Evolutionary conservation across 2,329 filamentous ascomycete species (phyloP).

Genomic region (Sphaerulina vaccinii): DNA sequence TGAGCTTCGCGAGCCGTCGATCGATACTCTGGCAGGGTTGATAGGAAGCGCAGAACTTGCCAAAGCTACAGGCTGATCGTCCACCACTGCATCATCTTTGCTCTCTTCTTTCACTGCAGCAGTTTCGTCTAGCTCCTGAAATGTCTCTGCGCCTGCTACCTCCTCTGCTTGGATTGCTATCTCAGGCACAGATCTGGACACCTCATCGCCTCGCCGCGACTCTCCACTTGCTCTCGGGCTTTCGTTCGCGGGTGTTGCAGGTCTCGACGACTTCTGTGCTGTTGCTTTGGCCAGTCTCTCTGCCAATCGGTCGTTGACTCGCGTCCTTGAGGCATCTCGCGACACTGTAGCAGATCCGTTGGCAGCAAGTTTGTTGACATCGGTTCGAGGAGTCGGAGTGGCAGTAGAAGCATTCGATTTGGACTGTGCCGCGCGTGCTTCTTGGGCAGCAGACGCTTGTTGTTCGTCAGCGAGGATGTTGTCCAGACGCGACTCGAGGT

Average conservation of each 20-base stretch:
- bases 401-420: conserved; percentile 5
- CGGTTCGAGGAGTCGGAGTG: conserved; percentile 21
- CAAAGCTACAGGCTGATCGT: conserved; percentile 24
- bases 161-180: conserved; percentile 21
- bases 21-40: conserved; percentile 36
- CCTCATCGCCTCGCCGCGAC: conserved; percentile 38
- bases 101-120: conserved; percentile 1
- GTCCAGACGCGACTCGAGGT: conserved; percentile 89
- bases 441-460: conserved; percentile 47
- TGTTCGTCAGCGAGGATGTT: conserved; percentile 83
- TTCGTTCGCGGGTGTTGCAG: conserved; percentile 53
- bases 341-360: conserved; percentile 48
- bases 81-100: conserved; percentile 1
- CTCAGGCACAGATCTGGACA: conserved; percentile 27
- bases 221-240: conserved; percentile 49
- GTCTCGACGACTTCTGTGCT: conserved; percentile 66
- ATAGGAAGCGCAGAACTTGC: conserved; percentile 36
- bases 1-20: conserved; percentile 29
- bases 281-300: conserved; percentile 86
- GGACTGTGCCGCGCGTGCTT: conserved; percentile 38
- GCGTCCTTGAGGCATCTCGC: conserved; percentile 63
- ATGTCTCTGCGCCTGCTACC: conserved; percentile 3
- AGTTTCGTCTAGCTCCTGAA: background rate
- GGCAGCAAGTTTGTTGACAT: conserved; percentile 30
- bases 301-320: conserved; percentile 78